Conservation (phyloP, 140 eudicot species). For the Cichorium intybus region DNA sequence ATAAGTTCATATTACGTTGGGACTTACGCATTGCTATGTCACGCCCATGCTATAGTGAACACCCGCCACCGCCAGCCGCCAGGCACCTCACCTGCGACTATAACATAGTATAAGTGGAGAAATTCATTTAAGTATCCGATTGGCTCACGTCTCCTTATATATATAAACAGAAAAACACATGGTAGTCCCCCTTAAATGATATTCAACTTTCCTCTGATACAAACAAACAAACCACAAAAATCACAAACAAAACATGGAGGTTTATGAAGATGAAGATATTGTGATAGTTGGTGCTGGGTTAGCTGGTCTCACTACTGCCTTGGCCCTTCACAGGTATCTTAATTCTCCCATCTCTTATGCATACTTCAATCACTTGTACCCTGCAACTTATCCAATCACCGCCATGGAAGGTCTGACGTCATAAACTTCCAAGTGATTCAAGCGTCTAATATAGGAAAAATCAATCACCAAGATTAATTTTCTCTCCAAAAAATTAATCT, state of each 20-base stretch:
- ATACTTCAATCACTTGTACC: not conserved
- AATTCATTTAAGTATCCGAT: slow-evolving; percentile 6
- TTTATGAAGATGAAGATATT: slow-evolving; percentile 50
- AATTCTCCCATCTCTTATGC: not conserved
- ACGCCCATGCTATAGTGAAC: no score
- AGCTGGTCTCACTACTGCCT: slow-evolving; percentile 73
- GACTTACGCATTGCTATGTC: slow-evolving; percentile 9
- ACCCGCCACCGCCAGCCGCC: no score
- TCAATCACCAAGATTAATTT: no score
- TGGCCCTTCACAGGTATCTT: slow-evolving; percentile 71
- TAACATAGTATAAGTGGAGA: not conserved
- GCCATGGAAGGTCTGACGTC: not conserved
- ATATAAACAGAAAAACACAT: not conserved
- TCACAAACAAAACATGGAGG: not conserved
- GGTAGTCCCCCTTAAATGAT: not conserved
- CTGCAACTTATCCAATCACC: not conserved
- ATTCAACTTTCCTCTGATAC: not conserved
- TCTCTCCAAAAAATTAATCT: no score
- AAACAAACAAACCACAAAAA: not conserved
- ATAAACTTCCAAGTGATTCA: not conserved
- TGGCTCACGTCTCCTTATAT: not conserved
- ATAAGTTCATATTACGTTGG: not conserved
- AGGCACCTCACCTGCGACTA: not conserved
- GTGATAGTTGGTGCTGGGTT: slow-evolving; percentile 80
- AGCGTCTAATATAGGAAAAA: no score